Evolutionary conservation across 768 basidiomycete genomes (phyloP), one percentile per base, ranked within the genome.

Genomic region (Collybiopsis luxurians): DNA sequence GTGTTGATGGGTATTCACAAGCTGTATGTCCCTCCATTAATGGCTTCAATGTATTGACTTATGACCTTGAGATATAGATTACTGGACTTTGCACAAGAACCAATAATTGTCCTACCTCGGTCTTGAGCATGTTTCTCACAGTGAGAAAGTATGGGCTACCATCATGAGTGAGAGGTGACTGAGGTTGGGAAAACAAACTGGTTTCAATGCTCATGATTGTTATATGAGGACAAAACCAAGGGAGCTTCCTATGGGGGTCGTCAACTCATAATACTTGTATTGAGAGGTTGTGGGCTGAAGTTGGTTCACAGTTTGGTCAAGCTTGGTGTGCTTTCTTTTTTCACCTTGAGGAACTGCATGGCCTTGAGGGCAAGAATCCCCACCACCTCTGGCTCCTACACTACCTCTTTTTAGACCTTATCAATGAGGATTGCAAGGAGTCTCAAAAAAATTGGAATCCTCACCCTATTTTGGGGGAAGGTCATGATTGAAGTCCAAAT

Each of bases 311-410:
- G 9, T 80, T 81, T 69, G 71, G 62, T 0, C 62, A 67, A 3
- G 40, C 24, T 10, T 81, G 80, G 80, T 38, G 67, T 1, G 75
- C 71, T 0, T 79, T 80, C 56, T 82, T 82, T 43, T 60, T 45
- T 0, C 60, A 64, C 0, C 66, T 80, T 0, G 76, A 78, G 42
- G 11, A 54, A 0, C 49, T 67, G 2, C 76, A 80, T 57, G 13
- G 43, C 1, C 69, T 81, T 0, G 64, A 57, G 0, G 62, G 77
- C 21, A 55, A 66, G 0, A 12, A 53, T 12, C n/a, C n/a, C n/a
- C n/a, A n/a, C n/a, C 79, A 81, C 57, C 58, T 76, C 0, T 80
- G 80, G 80, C 65, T 82, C 0, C 61, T 82, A 0, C 75, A 79
- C 24, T 74, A 21, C 27, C 58, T 74, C 0, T 75, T 74, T 56